These are phyloP conservation scores for Filosporella fistucella DNA, from an alignment of 495 filamentous ascomycete species.

Conservation along the genomic window DNA sequence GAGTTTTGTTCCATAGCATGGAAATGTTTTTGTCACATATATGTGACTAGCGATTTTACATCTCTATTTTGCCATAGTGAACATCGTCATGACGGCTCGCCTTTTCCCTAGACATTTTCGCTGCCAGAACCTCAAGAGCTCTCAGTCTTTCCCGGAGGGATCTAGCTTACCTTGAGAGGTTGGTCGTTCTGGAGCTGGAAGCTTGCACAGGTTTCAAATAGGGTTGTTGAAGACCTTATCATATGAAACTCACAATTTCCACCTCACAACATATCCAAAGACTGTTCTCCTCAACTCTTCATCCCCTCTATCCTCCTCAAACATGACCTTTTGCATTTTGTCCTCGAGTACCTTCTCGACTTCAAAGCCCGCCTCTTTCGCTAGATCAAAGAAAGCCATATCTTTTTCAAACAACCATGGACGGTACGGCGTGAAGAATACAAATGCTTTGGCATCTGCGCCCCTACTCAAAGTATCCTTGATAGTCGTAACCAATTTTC, in stretches of 20 bases:
- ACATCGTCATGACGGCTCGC: too few species aligned
- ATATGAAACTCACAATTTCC: constrained; percentile 28
- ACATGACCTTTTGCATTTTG: constrained; percentile 77
- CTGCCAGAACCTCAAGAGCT: too few species aligned
- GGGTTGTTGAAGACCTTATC: not conserved
- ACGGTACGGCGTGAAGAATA: constrained; percentile 91
- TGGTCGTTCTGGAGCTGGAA: too few species aligned
- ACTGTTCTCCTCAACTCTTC: constrained; percentile 72
- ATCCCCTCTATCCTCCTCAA: constrained; percentile 82
- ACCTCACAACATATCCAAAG: constrained; percentile 68
- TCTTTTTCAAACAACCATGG: constrained; percentile 85
- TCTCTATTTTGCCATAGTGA: not conserved
- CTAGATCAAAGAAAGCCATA: constrained; percentile 77
- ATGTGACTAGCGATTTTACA: not conserved
- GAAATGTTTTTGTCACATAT: not conserved
- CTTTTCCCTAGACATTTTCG: too few species aligned
- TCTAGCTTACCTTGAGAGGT: too few species aligned
- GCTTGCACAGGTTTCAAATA: not conserved
- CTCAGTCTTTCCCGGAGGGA: too few species aligned
- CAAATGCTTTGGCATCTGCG: constrained; percentile 59
- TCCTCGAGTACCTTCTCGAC: constrained; percentile 79
- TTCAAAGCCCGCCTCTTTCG: constrained; percentile 57
- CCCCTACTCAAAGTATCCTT: constrained; percentile 52
- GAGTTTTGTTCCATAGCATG: not conserved
- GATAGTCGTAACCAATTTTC: constrained; percentile 67